Conservation (phyloP, 345 rosid species). For the Lumnitzera littorea region DNA sequence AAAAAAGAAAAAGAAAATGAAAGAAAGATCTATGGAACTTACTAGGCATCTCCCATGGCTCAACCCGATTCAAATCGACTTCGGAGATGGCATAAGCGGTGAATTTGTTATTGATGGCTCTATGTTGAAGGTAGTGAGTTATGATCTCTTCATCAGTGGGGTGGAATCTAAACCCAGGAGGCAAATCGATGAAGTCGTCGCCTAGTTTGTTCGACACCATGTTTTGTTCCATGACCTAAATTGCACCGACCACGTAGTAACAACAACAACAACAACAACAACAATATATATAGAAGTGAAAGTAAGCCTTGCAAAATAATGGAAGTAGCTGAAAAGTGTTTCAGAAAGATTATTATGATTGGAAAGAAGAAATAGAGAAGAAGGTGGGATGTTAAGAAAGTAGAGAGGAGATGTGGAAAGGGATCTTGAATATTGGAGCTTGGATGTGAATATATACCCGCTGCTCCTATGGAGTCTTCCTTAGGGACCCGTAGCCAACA, state of each 20-base stretch:
- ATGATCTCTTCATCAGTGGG: conserved; percentile 93
- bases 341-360: too few species aligned
- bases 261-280: background rate
- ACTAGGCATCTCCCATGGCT: conserved; percentile 95
- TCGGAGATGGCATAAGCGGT: conserved; percentile 61
- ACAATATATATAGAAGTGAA: background rate
- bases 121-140: conserved; percentile 51
- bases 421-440: conserved; percentile 58
- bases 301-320: background rate
- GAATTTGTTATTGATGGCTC: conserved; percentile 42
- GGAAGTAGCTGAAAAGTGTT: too few species aligned
- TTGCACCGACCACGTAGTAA: background rate
- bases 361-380: conserved; percentile 6
- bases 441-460: background rate
- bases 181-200: conserved; percentile 52
- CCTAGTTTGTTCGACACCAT: conserved; percentile 51
- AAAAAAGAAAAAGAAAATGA: background rate
- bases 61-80: conserved; percentile 84
- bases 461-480: background rate
- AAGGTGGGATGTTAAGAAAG: conserved; percentile 38
- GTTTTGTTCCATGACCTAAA: conserved; percentile 37
- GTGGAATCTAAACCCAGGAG: conserved; percentile 88
- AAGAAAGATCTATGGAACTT: conserved; percentile 8
- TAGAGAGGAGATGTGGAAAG: conserved; percentile 21
- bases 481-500: conserved; percentile 61